These are phyloP conservation scores for Neurospora sp. DNA, from an alignment of 495 filamentous ascomycete species.

Conservation along the genomic window DNA sequence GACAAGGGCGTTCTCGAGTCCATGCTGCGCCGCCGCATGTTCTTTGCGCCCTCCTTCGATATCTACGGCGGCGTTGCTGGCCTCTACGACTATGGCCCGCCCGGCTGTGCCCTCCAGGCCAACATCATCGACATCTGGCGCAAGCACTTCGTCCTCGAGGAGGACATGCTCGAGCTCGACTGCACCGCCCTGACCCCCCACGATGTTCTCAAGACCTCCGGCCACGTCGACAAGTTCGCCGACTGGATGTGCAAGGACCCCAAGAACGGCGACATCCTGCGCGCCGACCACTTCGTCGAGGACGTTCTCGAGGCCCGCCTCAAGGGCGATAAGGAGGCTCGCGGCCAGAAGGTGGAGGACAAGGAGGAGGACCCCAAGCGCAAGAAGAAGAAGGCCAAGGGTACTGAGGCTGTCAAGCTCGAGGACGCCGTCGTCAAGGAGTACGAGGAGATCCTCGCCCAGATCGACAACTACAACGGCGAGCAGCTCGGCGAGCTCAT, in stretches of 20 bases:
- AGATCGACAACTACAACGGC: constrained; percentile 70
- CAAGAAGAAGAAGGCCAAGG: constrained; percentile 50
- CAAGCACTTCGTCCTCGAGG: constrained; percentile 80
- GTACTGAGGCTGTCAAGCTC: constrained; percentile 47
- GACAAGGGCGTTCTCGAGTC: constrained; percentile 72
- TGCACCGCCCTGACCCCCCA: constrained; percentile 78
- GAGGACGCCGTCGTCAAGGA: constrained; percentile 58
- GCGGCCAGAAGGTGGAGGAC: constrained; percentile 57
- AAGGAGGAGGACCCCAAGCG: constrained; percentile 46
- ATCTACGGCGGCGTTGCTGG: constrained; percentile 83
- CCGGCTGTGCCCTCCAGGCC: constrained; percentile 66
- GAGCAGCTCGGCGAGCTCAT: constrained; percentile 61
- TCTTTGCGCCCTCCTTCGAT: constrained; percentile 93
- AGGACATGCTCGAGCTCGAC: constrained; percentile 87
- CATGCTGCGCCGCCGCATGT: constrained; percentile 76
- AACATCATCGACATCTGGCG: constrained; percentile 89
- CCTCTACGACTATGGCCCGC: constrained; percentile 79
- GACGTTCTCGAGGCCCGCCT: constrained; percentile 78
- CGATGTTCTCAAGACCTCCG: constrained; percentile 88
- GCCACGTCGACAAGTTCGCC: constrained; percentile 95
- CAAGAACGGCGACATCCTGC: constrained; percentile 91
- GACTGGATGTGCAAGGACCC: constrained; percentile 99
- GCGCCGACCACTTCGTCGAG: constrained; percentile 92
- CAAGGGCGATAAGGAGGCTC: constrained; percentile 70
- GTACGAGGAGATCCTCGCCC: constrained; percentile 62